Percentiles rank a stretch among this genome's conserved stretches.
Conservation (phyloP, 2,329 filamentous ascomycete species). For the Penicillium rolfsii region DNA sequence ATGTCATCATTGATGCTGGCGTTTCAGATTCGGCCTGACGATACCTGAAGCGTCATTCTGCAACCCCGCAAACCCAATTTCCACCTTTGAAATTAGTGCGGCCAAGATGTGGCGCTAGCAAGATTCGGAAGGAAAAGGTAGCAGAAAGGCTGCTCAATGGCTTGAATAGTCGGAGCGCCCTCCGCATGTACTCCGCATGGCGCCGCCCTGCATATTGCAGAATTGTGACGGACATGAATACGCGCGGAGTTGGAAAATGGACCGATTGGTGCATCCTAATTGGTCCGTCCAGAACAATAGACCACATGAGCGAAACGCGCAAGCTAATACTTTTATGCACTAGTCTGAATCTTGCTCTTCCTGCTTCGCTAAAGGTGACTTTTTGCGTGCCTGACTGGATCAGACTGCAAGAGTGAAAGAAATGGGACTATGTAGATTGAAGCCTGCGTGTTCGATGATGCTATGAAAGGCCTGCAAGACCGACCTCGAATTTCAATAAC, state of each 20-base stretch:
- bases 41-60: not conserved
- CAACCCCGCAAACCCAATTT: slow-evolving; percentile 2
- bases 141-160: not conserved
- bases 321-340: not conserved
- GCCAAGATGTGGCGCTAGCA: not conserved
- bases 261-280: slow-evolving; percentile 7
- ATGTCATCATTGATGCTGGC: not conserved
- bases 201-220: slow-evolving; percentile 12
- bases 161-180: slow-evolving; percentile 9
- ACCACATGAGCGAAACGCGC: not conserved
- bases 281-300: slow-evolving; percentile 4
- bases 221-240: slow-evolving; percentile 6
- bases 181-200: slow-evolving; percentile 10
- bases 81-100: not conserved
- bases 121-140: not conserved
- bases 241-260: not conserved
- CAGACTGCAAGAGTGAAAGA: no score
- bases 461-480: no score
- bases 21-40: not conserved
- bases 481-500: no score
- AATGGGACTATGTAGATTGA: no score
- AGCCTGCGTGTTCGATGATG: no score
- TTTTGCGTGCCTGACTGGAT: no score
- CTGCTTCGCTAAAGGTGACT: no score
- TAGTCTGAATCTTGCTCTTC: not conserved